Evolutionary conservation across 2,329 filamentous ascomycete genomes (phyloP).

Genomic region (Esteya vermicola): DNA sequence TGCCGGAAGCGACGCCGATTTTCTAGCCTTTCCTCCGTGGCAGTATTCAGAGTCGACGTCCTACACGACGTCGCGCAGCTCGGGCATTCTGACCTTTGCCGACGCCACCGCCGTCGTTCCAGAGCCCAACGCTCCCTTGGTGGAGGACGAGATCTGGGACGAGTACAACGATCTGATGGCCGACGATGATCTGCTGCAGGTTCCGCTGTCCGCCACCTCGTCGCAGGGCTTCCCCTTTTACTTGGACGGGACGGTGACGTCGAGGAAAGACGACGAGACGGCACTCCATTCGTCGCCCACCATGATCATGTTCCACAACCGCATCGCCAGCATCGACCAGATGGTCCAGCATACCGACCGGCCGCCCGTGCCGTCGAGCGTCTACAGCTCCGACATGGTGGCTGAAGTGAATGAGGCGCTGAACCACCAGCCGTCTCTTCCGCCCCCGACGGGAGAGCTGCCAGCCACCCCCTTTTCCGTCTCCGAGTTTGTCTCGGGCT

Average conservation of each 20-base stretch:
- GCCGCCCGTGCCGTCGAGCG: constrained; percentile 29
- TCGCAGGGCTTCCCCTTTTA: constrained; percentile 43
- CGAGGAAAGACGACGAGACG: constrained; percentile 18
- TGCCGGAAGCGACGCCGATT: constrained; percentile 38
- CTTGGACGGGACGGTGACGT: constrained; percentile 21
- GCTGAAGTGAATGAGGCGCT: constrained; percentile 36
- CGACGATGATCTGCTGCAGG: constrained; percentile 30
- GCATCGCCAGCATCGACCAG: constrained; percentile 14
- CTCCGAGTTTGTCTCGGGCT: constrained; percentile 26
- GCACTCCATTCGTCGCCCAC: not conserved
- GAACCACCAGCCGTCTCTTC: constrained; percentile 16
- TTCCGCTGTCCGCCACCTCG: constrained; percentile 37
- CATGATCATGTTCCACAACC: not conserved
- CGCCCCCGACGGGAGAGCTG: constrained; percentile 16
- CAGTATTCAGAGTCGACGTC: constrained; percentile 54
- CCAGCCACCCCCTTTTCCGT: constrained; percentile 26
- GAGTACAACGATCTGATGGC: constrained; percentile 85
- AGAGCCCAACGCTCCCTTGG: constrained; percentile 43
- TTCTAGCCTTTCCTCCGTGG: constrained; percentile 58
- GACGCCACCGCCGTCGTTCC: constrained; percentile 55
- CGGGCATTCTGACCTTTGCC: constrained; percentile 43
- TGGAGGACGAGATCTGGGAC: constrained; percentile 83
- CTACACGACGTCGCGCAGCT: constrained; percentile 50
- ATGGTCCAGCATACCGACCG: constrained; percentile 14
- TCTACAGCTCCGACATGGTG: constrained; percentile 40